phyloP scores from a whole-genome alignment of 345 rosid species.

The Heritiera fomes region DNA sequence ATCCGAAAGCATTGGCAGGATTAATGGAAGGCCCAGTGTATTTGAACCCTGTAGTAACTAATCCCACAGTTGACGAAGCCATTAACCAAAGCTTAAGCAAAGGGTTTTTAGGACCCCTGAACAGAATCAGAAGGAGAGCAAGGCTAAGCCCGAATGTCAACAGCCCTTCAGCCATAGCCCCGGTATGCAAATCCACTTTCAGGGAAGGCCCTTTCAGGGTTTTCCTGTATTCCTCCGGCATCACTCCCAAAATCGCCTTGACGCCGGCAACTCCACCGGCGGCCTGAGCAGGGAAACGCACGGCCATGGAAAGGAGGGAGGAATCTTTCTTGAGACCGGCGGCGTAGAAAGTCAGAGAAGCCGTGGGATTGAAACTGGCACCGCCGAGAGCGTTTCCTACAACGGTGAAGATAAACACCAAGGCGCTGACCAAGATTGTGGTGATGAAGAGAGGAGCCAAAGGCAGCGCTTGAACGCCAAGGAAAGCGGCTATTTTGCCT shows the following conservation, averaged over 20 bases:
- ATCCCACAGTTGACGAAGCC: conserved; percentile 41
- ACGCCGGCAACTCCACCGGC: conserved; percentile 35
- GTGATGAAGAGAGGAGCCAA: conserved; percentile 33
- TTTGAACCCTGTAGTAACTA: conserved; percentile 45
- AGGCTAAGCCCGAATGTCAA: conserved; percentile 47
- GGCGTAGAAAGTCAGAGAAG: conserved; percentile 44
- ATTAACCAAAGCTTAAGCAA: conserved; percentile 54
- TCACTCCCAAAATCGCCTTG: conserved; percentile 31
- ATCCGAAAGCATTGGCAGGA: conserved; percentile 76
- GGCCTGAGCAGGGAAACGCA: conserved; percentile 41
- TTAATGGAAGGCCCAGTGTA: conserved; percentile 77
- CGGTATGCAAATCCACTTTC: conserved; percentile 59
- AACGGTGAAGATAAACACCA: conserved; percentile 34
- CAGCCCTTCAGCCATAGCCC: conserved; percentile 62
- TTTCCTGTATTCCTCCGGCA: conserved; percentile 48
- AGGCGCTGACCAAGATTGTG: conserved; percentile 26
- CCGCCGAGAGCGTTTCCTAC: conserved; percentile 46
- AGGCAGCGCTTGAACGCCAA: conserved; percentile 29
- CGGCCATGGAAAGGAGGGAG: conserved; percentile 38
- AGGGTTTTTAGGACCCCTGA: conserved; percentile 49
- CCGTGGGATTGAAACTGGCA: conserved; percentile 58
- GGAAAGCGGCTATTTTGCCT: conserved; percentile 21
- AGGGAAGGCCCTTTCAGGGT: conserved; percentile 54
- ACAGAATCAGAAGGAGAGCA: conserved; percentile 42
- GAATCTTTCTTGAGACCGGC: conserved; percentile 39